Base-by-base conservation (phyloP, 371 early-diverging fungal genomes). In the Mucor indicus region DNA sequence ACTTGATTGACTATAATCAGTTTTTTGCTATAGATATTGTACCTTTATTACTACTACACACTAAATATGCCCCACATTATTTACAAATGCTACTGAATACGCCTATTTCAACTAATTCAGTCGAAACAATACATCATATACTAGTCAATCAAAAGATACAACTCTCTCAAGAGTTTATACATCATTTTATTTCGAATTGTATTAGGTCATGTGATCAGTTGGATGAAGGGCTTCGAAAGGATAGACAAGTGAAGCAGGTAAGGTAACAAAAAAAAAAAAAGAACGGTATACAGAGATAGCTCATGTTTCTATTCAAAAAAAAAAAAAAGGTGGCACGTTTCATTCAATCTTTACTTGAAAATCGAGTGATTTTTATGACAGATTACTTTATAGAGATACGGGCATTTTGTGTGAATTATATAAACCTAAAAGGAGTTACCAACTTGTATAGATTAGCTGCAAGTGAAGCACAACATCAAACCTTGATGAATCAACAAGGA, bases 231-330 rank as follows among this genome's bases (percentile, higher is more conserved):
- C 64, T 65, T 31, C 48, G 25, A 42, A 82, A 84, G 43, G 77
- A 79, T 36, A 77, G 80, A 15, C 82, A 83, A 49, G 86, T 86
- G 10, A 80, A 83, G 21, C 63, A 83, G 79, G 87, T 85, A 72
- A 56, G 66, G 10, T 13, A 17, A 38, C 13, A 3, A 2, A 19
- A n/a, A 10, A 16, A 8, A 35, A 2, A 44, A 19, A 15, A 33
- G 6, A n/a, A n/a, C n/a, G n/a, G n/a, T n/a, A n/a, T n/a, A n/a
- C n/a, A 16, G 2, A 13, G 37, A 13, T 22, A 22, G 2, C 15
- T 13, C 30, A 19, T 42, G 29, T 49, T 20, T 29, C 4, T 23
- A 36, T 23, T 38, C 61, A n/a, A n/a, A n/a, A n/a, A n/a, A n/a
- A n/a, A n/a, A 11, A 33, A 4, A 33, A 13, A 87, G 88, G 79